Percentiles rank a stretch among this genome's conserved stretches.
Conservation (phyloP, 73 alveolate species). For the Tetrahymena malaccensis region DNA sequence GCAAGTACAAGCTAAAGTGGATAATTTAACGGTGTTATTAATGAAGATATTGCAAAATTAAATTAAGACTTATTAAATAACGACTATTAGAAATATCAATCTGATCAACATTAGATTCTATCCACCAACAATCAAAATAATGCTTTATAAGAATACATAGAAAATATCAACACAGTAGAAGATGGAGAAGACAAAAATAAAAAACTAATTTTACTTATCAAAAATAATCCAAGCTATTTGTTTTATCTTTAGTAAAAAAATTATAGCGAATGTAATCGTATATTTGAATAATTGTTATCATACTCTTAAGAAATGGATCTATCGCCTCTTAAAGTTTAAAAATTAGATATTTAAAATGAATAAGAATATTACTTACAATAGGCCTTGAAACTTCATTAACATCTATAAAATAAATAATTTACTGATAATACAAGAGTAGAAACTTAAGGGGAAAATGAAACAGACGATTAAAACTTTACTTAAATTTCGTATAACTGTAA, state of each 20-base stretch:
- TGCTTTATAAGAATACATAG: too few species aligned
- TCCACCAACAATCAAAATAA: not conserved
- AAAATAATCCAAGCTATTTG: not conserved
- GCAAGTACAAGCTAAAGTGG: not conserved
- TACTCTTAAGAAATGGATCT: not conserved
- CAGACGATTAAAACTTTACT: not conserved
- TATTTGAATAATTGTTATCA: not conserved
- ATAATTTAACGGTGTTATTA: not conserved
- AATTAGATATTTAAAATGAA: not conserved
- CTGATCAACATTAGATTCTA: not conserved
- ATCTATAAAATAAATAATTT: not conserved
- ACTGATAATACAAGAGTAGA: not conserved
- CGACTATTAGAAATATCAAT: too few species aligned
- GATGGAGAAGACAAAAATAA: too few species aligned
- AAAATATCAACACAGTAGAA: not conserved
- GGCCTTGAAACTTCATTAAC: not conserved
- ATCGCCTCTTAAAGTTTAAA: not conserved
- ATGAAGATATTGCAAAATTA: not conserved
- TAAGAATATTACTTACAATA: not conserved
- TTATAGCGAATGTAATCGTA: not conserved
- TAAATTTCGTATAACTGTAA: not conserved
- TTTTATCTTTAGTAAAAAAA: not conserved
- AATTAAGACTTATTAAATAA: too few species aligned
- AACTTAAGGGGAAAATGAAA: not conserved
- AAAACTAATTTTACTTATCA: not conserved